phyloP scores from a whole-genome alignment of 192 early-diverging fungal species.

The Entomortierella beljakovae region DNA sequence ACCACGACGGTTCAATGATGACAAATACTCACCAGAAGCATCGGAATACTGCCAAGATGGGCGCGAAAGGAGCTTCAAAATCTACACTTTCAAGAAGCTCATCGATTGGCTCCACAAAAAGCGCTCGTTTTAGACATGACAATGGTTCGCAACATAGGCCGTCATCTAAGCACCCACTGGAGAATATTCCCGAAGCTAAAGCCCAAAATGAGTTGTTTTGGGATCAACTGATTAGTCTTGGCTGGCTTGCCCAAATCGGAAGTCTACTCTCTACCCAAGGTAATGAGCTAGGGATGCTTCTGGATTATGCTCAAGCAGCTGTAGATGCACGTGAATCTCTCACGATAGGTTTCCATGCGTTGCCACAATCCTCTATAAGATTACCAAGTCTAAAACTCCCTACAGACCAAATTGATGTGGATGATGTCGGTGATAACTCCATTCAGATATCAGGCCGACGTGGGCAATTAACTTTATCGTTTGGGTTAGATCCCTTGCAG shows the following conservation, averaged over 20 bases:
- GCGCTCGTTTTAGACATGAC: not conserved
- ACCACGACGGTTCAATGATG: not conserved
- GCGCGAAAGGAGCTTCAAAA: not conserved
- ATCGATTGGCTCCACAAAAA: constrained; percentile 1
- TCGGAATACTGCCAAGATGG: not conserved
- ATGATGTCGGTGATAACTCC: constrained; percentile 10
- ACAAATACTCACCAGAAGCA: not conserved
- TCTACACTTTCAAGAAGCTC: constrained; percentile 19
- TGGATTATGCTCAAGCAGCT: constrained; percentile 39
- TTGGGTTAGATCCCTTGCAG: constrained; percentile 38
- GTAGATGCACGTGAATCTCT: constrained; percentile 30
- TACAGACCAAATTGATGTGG: constrained; percentile 5
- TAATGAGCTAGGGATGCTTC: constrained; percentile 42
- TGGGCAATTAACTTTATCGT: constrained; percentile 25
- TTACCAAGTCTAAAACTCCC: not conserved
- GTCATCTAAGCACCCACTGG: constrained; percentile 11
- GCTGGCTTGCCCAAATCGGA: constrained; percentile 46
- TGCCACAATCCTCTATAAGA: constrained; percentile 7
- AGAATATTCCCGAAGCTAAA: constrained; percentile 24
- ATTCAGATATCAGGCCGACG: constrained; percentile 38
- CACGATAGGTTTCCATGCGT: constrained; percentile 26
- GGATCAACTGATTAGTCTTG: constrained; percentile 35
- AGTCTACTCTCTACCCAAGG: constrained; percentile 45
- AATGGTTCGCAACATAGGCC: not conserved
- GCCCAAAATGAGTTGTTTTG: constrained; percentile 34